Base-by-base conservation (phyloP, 2,329 filamentous ascomycete species). In the Niveomyces coronatus region DNA sequence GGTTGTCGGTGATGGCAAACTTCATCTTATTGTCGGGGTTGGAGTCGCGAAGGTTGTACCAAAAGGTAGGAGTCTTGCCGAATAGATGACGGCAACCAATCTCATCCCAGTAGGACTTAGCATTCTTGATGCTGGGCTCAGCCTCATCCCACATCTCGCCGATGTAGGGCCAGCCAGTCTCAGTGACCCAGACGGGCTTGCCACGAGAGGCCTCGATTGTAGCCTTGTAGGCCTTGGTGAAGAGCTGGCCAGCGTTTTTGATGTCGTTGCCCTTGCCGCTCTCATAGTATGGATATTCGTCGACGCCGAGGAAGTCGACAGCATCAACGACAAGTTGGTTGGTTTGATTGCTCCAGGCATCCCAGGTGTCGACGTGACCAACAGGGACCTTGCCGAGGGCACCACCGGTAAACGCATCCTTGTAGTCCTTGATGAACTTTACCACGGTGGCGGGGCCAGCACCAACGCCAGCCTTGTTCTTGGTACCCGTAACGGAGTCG, bases 321-420 rank as follows among this genome's bases (percentile, higher is more conserved):
- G 74, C 76, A 42, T 71, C 63, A 45, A 81, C 67, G 42, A 82
- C 76, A 39, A 61, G 57, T 49, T 67, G 67, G 63, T 79, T 81
- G 51, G 67, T 68, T 41, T 55, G 44, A 57, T 82, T 72, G 32
- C 70, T 64, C 73, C 74, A 79, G 32, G 65, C 68, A 31, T 76
- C 76, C 71, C 76, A 81, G 37, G 78, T 82, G 57, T 83, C 79
- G 47, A 82, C 78, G 56, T 82, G 79, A 18, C 77, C 76, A 44
- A 79, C 61, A 35, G 74, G 66, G 42, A 67, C 60, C 35, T 63
- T 64, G 55, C 64, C 46, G 14, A 71, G 59, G 13, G 56, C 41
- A 13, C 54, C 62, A 48, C 51, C 50, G 34, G 67, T 53, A 49
- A 86, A 74, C 39, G 72, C 67, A 43, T 64, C 61, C 50, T 74